Evolutionary conservation across 2,329 filamentous ascomycete species (phyloP).

Genomic region (Raffaelea ambrosiae): DNA sequence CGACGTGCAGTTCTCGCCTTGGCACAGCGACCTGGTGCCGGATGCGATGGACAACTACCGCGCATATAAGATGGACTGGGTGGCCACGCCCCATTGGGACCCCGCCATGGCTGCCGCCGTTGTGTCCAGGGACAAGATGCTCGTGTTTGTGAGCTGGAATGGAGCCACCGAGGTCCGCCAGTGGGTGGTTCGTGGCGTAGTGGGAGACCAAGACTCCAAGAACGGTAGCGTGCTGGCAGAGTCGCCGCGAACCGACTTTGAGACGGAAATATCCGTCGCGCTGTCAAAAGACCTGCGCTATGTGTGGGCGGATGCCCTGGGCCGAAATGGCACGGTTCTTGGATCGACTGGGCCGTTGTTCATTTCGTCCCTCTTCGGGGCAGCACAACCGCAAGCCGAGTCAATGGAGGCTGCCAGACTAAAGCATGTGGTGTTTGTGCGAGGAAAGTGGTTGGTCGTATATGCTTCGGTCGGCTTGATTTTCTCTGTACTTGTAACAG

Average conservation of each 20-base stretch:
- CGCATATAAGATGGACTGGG: constrained; percentile 45
- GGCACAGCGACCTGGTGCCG: neutral
- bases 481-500: no score
- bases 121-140: neutral
- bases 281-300: neutral
- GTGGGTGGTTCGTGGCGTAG: neutral
- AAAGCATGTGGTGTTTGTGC: no score
- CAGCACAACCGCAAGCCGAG: no score
- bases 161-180: constrained; percentile 28
- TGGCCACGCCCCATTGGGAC: constrained; percentile 31
- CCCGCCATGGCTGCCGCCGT: constrained; percentile 14
- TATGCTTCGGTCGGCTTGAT: no score
- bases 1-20: constrained; percentile 31
- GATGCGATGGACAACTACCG: constrained; percentile 40
- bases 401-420: no score
- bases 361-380: no score
- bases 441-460: no score
- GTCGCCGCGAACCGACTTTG: neutral
- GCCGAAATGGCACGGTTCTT: neutral
- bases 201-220: neutral
- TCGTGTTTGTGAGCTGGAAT: constrained; percentile 34
- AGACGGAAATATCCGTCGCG: neutral
- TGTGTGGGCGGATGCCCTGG: neutral
- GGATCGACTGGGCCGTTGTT: neutral
- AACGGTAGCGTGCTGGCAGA: neutral